Evolutionary conservation across 306 rosid species (phyloP).

Genomic region (Prinsepia uniflora): DNA sequence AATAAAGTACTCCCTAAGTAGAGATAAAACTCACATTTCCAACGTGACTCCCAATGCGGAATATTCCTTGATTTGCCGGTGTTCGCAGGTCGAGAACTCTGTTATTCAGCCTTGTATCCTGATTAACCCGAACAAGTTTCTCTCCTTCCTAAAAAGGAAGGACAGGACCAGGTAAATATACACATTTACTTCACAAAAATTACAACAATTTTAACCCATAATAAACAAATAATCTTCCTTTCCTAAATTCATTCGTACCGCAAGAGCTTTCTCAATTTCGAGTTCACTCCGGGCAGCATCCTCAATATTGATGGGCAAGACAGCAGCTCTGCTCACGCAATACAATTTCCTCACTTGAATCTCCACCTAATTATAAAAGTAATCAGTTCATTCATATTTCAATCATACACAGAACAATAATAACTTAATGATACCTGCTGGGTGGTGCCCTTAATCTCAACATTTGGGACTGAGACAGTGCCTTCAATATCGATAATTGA

Average conservation of each 20-base stretch:
- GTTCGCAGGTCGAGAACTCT: constrained; percentile 75
- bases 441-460: constrained; percentile 65
- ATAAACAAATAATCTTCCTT: neutral
- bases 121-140: constrained; percentile 77
- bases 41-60: constrained; percentile 62
- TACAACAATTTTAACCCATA: neutral
- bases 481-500: constrained; percentile 79
- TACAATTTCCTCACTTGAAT: constrained; percentile 71
- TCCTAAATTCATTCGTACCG: constrained; percentile 27
- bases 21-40: constrained; percentile 35
- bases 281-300: constrained; percentile 87
- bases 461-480: constrained; percentile 52
- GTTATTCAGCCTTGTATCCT: constrained; percentile 74
- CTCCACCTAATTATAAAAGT: constrained; percentile 55
- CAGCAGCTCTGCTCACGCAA: constrained; percentile 63
- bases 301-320: constrained; percentile 70
- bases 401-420: neutral
- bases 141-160: constrained; percentile 64
- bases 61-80: constrained; percentile 80
- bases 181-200: neutral
- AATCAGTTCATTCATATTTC: neutral
- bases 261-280: constrained; percentile 69
- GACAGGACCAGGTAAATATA: constrained; percentile 20
- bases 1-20: no score
- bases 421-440: constrained; percentile 51